Evolutionary conservation across 2,329 filamentous ascomycete genomes (phyloP).

Genomic region (Botrytis sinoallii): DNA sequence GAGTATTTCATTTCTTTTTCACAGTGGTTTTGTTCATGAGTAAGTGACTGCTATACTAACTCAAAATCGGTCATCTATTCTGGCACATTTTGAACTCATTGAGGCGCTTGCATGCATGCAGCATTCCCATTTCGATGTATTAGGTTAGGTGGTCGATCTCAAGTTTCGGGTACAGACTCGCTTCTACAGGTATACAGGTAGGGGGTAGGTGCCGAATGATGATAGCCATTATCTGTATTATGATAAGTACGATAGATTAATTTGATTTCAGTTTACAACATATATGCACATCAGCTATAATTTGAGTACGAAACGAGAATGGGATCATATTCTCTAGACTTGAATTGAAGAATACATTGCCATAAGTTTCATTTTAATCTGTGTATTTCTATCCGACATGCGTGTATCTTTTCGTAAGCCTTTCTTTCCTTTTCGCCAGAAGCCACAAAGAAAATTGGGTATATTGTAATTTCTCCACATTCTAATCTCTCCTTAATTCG

Average conservation of each 20-base stretch:
- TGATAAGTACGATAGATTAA: background rate
- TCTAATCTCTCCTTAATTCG: background rate
- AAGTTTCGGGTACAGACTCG: background rate
- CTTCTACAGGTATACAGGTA: background rate
- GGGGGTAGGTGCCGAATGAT: background rate
- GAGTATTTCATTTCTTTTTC: too few relatives aligned
- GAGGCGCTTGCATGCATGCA: background rate
- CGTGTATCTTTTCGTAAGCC: background rate
- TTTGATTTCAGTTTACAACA: background rate
- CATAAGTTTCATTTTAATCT: background rate
- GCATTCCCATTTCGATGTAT: background rate
- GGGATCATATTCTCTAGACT: background rate
- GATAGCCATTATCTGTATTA: background rate
- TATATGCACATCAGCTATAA: background rate
- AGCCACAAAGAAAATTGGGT: background rate
- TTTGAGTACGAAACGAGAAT: background rate
- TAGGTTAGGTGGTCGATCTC: background rate
- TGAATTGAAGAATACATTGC: background rate
- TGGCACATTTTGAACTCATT: background rate
- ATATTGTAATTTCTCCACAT: background rate
- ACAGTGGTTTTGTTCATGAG: too few relatives aligned
- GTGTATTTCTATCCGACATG: too few relatives aligned
- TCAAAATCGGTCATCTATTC: too few relatives aligned
- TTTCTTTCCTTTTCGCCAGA: background rate
- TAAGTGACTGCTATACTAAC: too few relatives aligned